Percentiles rank a stretch among this genome's conserved stretches.
Evolutionary conservation across 2,329 filamentous ascomycete genomes (phyloP).

Genomic region (Chrysosporium keratinophilum): DNA sequence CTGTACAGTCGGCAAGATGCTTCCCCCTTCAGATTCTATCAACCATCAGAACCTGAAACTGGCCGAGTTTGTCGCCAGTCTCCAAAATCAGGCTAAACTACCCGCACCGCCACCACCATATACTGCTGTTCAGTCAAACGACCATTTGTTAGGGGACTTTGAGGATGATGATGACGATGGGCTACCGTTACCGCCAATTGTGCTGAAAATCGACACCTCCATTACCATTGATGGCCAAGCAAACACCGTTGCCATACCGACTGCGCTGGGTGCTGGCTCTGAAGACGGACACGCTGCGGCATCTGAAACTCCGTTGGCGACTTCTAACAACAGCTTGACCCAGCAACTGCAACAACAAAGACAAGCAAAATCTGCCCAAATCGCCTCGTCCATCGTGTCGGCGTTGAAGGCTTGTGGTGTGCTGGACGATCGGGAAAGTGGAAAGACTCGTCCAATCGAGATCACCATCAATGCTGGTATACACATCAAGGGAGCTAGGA

Average conservation of each 20-base stretch:
- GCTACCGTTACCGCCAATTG: constrained; percentile 18
- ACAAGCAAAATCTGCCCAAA: constrained; percentile 21
- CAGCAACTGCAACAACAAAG: constrained; percentile 18
- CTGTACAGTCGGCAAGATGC: constrained; percentile 16
- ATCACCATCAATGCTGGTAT: constrained; percentile 25
- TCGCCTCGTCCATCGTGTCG: constrained; percentile 21
- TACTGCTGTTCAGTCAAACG: constrained; percentile 7
- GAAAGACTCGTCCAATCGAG: constrained; percentile 17
- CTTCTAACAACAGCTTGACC: constrained; percentile 3
- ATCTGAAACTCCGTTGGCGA: constrained; percentile 4
- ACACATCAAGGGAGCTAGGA: constrained; percentile 23
- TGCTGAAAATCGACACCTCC: constrained; percentile 29
- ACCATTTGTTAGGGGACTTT: neutral
- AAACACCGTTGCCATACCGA: constrained; percentile 26
- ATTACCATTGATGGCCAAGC: constrained; percentile 27
- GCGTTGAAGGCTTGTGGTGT: constrained; percentile 19
- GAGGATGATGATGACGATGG: constrained; percentile 19
- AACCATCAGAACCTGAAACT: constrained; percentile 24
- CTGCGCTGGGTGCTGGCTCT: constrained; percentile 1
- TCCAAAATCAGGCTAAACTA: constrained; percentile 13
- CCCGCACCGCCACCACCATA: constrained; percentile 22
- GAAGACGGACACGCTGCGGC: constrained; percentile 1
- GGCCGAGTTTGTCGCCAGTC: constrained; percentile 18
- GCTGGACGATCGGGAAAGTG: constrained; percentile 14
- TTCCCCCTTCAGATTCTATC: constrained; percentile 24